These are phyloP conservation scores for Saturnispora zaruensis DNA, from an alignment of 805 yeast genomes.

Conservation along the genomic window DNA sequence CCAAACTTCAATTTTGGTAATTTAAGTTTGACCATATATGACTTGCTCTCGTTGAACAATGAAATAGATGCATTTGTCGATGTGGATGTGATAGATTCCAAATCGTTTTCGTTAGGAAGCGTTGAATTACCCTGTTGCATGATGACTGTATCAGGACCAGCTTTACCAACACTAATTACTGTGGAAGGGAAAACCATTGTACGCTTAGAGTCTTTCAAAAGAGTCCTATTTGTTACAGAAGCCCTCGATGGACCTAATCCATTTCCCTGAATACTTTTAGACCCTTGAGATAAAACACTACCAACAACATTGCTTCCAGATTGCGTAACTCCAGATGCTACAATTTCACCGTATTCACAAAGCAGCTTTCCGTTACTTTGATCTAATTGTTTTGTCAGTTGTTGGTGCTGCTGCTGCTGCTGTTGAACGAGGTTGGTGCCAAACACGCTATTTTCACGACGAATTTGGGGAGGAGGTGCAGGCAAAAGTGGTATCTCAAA, in stretches of 20 bases:
- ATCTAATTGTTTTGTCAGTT: background rate
- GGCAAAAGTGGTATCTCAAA: slow-evolving; percentile 20
- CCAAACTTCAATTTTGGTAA: background rate
- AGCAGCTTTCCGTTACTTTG: slow-evolving; percentile 18
- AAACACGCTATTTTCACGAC: slow-evolving; percentile 21
- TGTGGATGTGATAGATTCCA: background rate
- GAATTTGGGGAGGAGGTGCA: slow-evolving; percentile 13
- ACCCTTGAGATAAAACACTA: slow-evolving; percentile 6
- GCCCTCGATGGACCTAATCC: slow-evolving; percentile 56
- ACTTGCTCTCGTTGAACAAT: background rate
- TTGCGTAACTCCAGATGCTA: slow-evolving; percentile 47
- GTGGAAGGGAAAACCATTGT: slow-evolving; percentile 3
- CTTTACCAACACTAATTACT: background rate
- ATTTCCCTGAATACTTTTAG: slow-evolving; percentile 30
- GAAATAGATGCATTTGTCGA: background rate
- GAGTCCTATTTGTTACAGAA: slow-evolving; percentile 44
- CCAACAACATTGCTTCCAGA: slow-evolving; percentile 18
- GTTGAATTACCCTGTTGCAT: slow-evolving; percentile 8
- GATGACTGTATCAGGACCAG: slow-evolving; percentile 1
- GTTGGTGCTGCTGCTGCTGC: background rate
- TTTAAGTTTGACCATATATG: slow-evolving; percentile 2
- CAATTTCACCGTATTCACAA: slow-evolving; percentile 44
- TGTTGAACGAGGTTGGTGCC: background rate
- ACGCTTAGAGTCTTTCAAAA: slow-evolving; percentile 28
- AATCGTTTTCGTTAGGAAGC: slow-evolving; percentile 6